Percentiles rank a stretch among this genome's conserved stretches.
These are phyloP conservation scores for Murraya koenigii DNA, from an alignment of 345 rosid species.

Conservation along the genomic window DNA sequence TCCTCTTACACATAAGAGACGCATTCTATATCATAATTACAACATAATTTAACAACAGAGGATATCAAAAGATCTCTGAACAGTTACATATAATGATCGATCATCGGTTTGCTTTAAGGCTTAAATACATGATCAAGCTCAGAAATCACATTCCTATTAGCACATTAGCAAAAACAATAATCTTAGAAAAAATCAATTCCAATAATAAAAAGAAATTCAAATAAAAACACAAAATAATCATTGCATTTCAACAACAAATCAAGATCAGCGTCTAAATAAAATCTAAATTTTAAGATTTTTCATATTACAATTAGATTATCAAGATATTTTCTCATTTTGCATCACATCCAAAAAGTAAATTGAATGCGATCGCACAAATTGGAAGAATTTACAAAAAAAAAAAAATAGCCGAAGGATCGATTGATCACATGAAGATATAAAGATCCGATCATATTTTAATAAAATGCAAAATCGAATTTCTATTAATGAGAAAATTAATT, in stretches of 20 bases:
- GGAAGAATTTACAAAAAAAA: background rate
- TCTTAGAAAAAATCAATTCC: background rate
- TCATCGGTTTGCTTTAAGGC: background rate
- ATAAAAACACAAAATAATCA: no score
- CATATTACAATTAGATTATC: background rate
- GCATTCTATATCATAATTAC: background rate
- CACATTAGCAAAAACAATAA: background rate
- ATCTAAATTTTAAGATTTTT: background rate
- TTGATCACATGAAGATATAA: background rate
- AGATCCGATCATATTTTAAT: slow-evolving; percentile 3
- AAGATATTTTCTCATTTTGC: no score
- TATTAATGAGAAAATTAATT: background rate
- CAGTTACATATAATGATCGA: background rate
- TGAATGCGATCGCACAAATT: background rate
- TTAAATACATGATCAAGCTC: background rate
- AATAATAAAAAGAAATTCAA: background rate
- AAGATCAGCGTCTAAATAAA: background rate
- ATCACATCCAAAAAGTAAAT: no score
- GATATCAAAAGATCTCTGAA: background rate
- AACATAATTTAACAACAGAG: background rate
- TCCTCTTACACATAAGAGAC: no score
- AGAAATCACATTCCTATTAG: background rate
- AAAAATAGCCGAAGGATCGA: background rate
- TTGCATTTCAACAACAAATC: background rate
- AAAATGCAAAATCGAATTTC: background rate